Conservation (phyloP, 2,329 filamentous ascomycete species). For the Botryotinia convoluta region DNA sequence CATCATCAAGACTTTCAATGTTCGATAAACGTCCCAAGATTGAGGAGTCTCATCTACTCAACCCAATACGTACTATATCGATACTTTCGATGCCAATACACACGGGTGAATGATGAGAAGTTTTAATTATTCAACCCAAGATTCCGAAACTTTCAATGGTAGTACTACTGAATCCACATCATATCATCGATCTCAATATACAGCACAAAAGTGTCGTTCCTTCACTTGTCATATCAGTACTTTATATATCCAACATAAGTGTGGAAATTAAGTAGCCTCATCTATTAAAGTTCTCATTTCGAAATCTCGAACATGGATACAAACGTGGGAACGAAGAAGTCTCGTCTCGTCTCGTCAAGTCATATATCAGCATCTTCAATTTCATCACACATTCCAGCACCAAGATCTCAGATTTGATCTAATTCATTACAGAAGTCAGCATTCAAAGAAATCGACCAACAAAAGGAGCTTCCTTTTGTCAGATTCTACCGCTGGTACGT, state of each 20-base stretch:
- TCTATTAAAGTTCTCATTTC: neutral
- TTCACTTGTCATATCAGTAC: neutral
- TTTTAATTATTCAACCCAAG: neutral
- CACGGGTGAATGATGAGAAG: neutral
- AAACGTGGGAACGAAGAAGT: neutral
- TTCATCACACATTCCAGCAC: neutral
- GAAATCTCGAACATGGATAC: neutral
- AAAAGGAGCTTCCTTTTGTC: neutral
- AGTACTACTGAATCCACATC: neutral
- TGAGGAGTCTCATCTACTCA: neutral
- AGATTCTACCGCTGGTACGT: constrained; percentile 19
- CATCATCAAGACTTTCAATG: neutral
- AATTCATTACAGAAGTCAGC: neutral
- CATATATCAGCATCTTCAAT: neutral
- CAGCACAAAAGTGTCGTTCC: neutral
- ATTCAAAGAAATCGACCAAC: neutral
- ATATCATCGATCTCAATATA: neutral
- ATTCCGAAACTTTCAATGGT: neutral
- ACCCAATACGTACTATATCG: neutral
- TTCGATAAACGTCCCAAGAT: rapidly evolving
- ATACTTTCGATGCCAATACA: neutral
- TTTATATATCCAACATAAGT: neutral
- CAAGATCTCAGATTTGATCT: neutral
- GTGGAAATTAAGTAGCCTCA: too few species aligned
- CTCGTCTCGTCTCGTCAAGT: neutral